Conservation (phyloP, 228 moss, liverwort and hornwort species). For the Sphagnum fallax region DNA sequence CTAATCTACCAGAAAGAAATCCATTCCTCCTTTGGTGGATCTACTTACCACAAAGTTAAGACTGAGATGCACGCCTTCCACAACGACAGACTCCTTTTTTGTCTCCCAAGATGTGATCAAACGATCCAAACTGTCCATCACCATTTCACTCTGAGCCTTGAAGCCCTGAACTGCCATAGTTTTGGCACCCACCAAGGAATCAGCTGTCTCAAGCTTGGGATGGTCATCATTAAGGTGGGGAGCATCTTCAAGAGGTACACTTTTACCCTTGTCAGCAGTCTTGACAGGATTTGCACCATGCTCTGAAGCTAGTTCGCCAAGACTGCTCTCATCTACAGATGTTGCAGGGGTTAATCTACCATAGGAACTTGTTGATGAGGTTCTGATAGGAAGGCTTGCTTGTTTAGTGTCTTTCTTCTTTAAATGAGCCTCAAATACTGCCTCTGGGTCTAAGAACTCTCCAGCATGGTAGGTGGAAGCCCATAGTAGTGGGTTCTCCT, state of each 20-base stretch:
- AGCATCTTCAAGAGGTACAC: conserved; percentile 17
- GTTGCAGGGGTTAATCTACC: conserved; percentile 25
- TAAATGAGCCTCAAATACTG: conserved; percentile 63
- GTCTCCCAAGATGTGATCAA: conserved; percentile 88
- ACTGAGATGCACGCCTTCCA: conserved; percentile 95
- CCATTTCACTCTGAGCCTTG: conserved; percentile 99
- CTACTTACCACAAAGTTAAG: conserved; percentile 84
- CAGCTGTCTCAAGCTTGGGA: conserved; percentile 32
- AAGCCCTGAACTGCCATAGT: conserved; percentile 89
- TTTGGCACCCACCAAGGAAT: conserved; percentile 67
- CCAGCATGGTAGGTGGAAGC: conserved; percentile 97
- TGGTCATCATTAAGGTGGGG: conserved; percentile 14
- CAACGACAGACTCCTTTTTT: conserved; percentile 90
- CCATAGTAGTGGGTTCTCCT: conserved; percentile 84
- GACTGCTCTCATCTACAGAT: conserved; percentile 13
- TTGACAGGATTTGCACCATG: conserved; percentile 6
- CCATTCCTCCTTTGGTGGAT: too few species aligned
- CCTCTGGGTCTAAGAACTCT: conserved; percentile 71
- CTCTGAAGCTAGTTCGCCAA: conserved; percentile 17
- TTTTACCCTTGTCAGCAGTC: conserved; percentile 29
- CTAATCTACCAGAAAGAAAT: too few species aligned
- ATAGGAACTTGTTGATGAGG: conserved; percentile 22
- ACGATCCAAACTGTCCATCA: conserved; percentile 92
- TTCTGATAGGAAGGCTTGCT: conserved; percentile 34
- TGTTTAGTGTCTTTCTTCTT: conserved; percentile 67